Evolutionary conservation across 495 filamentous ascomycete genomes (phyloP).

Genomic region (Astrothelium macrocarpum): DNA sequence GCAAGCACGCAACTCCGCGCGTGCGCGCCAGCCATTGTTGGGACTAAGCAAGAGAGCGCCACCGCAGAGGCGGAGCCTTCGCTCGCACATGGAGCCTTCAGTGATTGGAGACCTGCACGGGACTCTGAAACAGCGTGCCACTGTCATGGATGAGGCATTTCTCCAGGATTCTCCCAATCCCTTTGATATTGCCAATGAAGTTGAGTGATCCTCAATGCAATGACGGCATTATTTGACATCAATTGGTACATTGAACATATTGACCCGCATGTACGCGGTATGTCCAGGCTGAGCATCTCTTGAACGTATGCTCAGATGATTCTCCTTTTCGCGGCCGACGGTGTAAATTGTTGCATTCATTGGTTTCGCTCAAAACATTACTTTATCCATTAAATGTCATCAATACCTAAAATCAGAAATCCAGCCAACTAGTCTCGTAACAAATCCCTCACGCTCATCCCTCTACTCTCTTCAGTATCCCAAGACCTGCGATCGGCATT

Average conservation of each 20-base stretch:
- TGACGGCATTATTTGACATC: no score
- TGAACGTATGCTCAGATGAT: no score
- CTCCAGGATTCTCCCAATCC: constrained; percentile 1
- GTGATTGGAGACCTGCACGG: background rate
- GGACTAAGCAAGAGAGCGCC: background rate
- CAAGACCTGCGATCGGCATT: constrained; percentile 28
- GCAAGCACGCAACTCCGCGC: constrained; percentile 1
- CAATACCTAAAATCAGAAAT: background rate
- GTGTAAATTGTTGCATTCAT: no score
- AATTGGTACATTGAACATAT: no score
- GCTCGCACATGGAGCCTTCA: background rate
- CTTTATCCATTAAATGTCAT: background rate
- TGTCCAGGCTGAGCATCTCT: no score
- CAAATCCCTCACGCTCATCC: background rate
- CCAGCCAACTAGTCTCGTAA: background rate
- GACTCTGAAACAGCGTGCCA: background rate
- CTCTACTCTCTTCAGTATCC: background rate
- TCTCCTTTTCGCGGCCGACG: no score
- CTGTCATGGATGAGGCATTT: background rate
- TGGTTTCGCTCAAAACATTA: no score
- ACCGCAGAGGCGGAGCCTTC: background rate
- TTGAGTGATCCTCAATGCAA: no score
- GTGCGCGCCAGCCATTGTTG: background rate
- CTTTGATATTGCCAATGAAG: no score
- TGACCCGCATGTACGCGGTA: no score